Base-by-base conservation (phyloP, 2,329 filamentous ascomycete species). In the Pseudohalonectria lignicola region DNA sequence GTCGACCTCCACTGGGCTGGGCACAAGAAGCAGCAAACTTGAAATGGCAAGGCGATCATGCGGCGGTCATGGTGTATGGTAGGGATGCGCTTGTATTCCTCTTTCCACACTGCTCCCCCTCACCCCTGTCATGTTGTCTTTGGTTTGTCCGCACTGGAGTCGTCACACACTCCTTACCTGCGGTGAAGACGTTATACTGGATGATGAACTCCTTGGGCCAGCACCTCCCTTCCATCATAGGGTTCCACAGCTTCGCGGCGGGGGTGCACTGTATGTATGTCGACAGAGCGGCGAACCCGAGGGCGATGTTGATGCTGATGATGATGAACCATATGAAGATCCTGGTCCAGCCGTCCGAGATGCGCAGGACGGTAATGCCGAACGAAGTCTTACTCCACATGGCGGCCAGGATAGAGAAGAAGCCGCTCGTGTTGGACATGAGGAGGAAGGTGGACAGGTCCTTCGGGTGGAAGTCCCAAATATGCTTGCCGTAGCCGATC, bases 111-210 rank as follows among this genome's bases (percentile, higher is more conserved):
- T 26, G 23, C 23, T 26, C 23, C 23, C 23, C 23, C 12, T 26
- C 23, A 26, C 23, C 23, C 12, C 12, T 12, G 23, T 26, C 23
- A 8, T 26, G 23, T 7, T 26, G 7, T 26, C 12, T 26, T 26
- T 7, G 8, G 23, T 26, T n/a, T n/a, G n/a, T n/a, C n/a, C n/a
- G n/a, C n/a, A n/a, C n/a, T n/a, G n/a, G n/a, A n/a, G n/a, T n/a
- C n/a, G n/a, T n/a, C n/a, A 12, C 23, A 26, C 23, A 26, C 23
- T 26, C 23, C 23, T 26, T 26, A 57, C 53, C 42, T 5, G 50
- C 47, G 1, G 51, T 47, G 21, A 56, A 59, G 1, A 53, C 46
- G 32, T 56, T 56, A 39, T 57, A 57, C 15, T 38, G 34, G 13
- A 58, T 47, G 7, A 55, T 47, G 2, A 53, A 39, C 2, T 16